Base-by-base conservation (phyloP, 108 stramenopile species). In the Conticribra weissflogii region DNA sequence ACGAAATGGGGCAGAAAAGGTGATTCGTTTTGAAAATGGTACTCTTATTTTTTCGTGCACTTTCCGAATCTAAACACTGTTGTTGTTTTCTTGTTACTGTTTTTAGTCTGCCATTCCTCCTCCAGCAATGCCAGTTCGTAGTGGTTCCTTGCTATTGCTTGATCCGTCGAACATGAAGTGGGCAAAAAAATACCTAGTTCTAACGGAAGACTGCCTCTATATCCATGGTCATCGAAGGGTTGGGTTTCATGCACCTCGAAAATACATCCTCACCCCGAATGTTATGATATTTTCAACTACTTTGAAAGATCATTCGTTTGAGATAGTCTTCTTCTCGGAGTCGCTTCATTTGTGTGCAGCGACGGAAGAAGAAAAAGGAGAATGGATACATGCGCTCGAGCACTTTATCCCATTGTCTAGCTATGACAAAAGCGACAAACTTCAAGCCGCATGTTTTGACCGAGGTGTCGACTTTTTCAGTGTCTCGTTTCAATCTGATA, bases 311-410 rank as follows among this genome's bases (percentile, higher is more conserved):
- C 44, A 66, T 33, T 66, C 64, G 28, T 74, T 74, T 30, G 73
- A 74, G 46, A 31, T 74, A 7, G 73, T 74, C 14, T 34, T 74
- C 31, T 74, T 74, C 41, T 74, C 73, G 2, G 73, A 74, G 32
- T 66, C 73, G 2, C 48, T 74, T 46, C 73, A 74, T 44, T 51
- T 74, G 1, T 57, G 55, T 59, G 65, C 65, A 8, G n/a, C 51
- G 15, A 44, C 65, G 14, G 65, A 66, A 5, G n/a, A 5, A 16
- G 65, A 59, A 27, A 66, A 59, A 54, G 33, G 32, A 16, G 73
- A 66, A 27, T 74, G 65, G 65, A 44, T 74, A 27, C 60, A 22
- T 17, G 21, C 59, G 23, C 51, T 74, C 30, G 49, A 74, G 22
- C 44, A 66, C 33, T n/a, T 61, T 0, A 66, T 74, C 29, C 65